Evolutionary conservation across 1,284 basidiomycete genomes (phyloP).

Genomic region (Moniliophthora roreri): DNA sequence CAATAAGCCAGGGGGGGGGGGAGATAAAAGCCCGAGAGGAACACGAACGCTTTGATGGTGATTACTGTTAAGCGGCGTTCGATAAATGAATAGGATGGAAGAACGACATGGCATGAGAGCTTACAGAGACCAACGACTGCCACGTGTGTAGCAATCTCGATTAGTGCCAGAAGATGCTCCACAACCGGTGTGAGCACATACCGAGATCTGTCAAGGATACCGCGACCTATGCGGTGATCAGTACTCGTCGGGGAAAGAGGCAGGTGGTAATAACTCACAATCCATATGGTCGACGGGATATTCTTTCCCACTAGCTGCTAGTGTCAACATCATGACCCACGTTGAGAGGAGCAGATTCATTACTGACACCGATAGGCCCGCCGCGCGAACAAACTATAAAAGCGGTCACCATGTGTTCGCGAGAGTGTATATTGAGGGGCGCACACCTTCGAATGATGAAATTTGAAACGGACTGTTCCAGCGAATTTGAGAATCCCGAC

Average conservation of each 20-base stretch:
- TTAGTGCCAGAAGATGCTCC: not conserved
- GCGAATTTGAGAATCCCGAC: not conserved
- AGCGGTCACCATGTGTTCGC: not conserved
- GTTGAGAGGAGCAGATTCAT: not conserved
- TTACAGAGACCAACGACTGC: conserved; percentile 40
- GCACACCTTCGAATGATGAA: conserved; percentile 40
- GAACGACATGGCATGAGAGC: conserved; percentile 13
- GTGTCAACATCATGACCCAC: not conserved
- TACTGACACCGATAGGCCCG: conserved; percentile 41
- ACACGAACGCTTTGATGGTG: conserved; percentile 41
- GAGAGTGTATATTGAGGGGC: not conserved
- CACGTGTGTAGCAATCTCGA: not conserved
- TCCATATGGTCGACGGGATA: conserved; percentile 33
- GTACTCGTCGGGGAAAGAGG: conserved; percentile 4
- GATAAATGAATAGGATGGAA: not conserved
- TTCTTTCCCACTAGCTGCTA: conserved; percentile 39
- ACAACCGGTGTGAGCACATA: conserved; percentile 22
- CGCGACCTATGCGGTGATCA: conserved; percentile 30
- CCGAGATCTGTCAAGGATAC: conserved; percentile 42
- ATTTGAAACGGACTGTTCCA: conserved; percentile 38
- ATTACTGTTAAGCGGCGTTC: conserved; percentile 32
- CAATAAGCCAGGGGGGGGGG: not conserved
- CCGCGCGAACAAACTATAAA: conserved; percentile 36
- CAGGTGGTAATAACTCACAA: conserved; percentile 27
- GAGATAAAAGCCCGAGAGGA: not conserved